Conservation (phyloP, 257 asterid genomes). For the Echites panduratus region DNA sequence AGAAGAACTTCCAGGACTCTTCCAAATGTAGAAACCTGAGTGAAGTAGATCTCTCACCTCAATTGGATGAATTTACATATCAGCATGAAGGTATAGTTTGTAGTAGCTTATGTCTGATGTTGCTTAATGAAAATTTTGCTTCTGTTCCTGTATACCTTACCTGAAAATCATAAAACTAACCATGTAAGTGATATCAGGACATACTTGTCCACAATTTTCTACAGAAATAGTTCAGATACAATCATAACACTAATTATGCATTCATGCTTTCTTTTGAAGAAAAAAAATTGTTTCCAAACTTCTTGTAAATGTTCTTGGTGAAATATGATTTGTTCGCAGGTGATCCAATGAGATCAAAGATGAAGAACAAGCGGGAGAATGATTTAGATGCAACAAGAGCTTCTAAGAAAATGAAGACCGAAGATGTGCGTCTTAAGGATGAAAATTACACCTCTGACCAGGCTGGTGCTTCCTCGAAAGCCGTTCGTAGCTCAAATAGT, state of each 20-base stretch:
- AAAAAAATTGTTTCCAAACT: background rate
- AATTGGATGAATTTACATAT: slow-evolving; percentile 42
- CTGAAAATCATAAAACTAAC: background rate
- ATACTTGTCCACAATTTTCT: background rate
- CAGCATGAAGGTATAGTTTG: slow-evolving; percentile 22
- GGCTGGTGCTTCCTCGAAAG: slow-evolving; percentile 49
- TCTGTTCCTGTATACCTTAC: background rate
- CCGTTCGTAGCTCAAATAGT: slow-evolving; percentile 43
- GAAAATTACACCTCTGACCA: slow-evolving; percentile 51
- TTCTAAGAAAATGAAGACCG: slow-evolving; percentile 62
- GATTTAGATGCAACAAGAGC: slow-evolving; percentile 53
- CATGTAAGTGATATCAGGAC: background rate
- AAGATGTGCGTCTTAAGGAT: slow-evolving; percentile 41
- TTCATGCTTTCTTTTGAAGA: background rate
- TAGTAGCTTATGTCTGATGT: background rate
- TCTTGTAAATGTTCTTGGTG: slow-evolving; percentile 6
- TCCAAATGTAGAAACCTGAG: slow-evolving; percentile 39
- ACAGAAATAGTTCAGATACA: background rate
- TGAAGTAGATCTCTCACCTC: slow-evolving; percentile 35
- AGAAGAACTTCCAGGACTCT: slow-evolving; percentile 38
- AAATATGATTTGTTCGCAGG: slow-evolving; percentile 31
- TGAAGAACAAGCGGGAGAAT: slow-evolving; percentile 48
- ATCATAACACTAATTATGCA: background rate
- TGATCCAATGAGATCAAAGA: slow-evolving; percentile 34
- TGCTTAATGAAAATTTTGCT: background rate